phyloP scores from a whole-genome alignment of 306 rosid species.

The Cajanus cajan region DNA sequence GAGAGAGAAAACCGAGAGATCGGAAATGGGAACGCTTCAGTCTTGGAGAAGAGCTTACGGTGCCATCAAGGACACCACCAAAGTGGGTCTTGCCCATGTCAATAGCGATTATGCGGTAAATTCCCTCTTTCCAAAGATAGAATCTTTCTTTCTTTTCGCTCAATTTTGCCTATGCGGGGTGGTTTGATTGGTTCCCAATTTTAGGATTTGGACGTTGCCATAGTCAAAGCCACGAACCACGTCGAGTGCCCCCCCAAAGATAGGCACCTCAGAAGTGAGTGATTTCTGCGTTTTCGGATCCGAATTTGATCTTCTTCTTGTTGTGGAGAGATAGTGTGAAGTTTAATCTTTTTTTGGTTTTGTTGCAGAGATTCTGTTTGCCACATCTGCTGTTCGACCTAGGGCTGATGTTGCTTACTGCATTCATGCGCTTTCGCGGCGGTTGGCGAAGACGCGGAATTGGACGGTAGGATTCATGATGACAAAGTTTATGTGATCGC shows the following conservation, averaged over 20 bases:
- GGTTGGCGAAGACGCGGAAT: conserved; percentile 86
- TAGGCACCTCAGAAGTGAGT: conserved; percentile 87
- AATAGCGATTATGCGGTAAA: conserved; percentile 91
- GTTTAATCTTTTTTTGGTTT: background rate
- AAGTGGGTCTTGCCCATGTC: conserved; percentile 99
- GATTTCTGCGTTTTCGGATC: conserved; percentile 38
- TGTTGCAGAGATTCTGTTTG: conserved; percentile 47
- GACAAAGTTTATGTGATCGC: conserved; percentile 6
- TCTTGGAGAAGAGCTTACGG: conserved; percentile 98
- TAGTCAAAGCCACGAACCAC: conserved; percentile 97
- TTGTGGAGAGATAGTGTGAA: background rate
- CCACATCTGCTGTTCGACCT: conserved; percentile 85
- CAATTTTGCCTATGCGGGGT: conserved; percentile 16
- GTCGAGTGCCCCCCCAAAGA: conserved; percentile 98
- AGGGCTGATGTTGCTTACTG: conserved; percentile 99
- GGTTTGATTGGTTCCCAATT: conserved; percentile 31
- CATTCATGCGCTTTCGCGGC: conserved; percentile 86
- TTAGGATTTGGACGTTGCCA: conserved; percentile 99
- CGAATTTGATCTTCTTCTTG: conserved; percentile 28
- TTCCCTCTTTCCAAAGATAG: conserved; percentile 20
- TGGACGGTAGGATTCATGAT: conserved; percentile 74
- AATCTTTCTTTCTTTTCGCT: background rate
- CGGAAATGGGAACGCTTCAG: conserved; percentile 90
- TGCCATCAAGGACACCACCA: conserved; percentile 89
- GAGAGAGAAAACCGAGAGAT: conserved; percentile 42